Base-by-base conservation (phyloP, 345 rosid genomes). In the Populus ilicifolia region DNA sequence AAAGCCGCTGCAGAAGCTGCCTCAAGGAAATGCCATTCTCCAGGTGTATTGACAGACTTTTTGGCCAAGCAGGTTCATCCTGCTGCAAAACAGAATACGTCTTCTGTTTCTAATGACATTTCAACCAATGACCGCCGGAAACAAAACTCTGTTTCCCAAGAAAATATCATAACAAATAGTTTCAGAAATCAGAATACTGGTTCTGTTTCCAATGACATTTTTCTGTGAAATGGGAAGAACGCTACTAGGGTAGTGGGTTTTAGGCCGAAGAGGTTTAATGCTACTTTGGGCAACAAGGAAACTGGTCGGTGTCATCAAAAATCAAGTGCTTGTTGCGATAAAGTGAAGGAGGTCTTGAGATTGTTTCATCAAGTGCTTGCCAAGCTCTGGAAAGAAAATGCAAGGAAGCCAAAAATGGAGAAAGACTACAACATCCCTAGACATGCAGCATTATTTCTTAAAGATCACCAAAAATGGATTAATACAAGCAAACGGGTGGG, bases 401-500 rank as follows among this genome's bases (percentile, higher is more conserved):
- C 0, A 9, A 39, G 25, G 0, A 54, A 52, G 25, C 36, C 67
- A 27, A 38, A 1, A 8, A 12, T 36, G 13, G 10, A 74, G 29
- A 62, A 20, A 5, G n/a, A 12, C 0, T 2, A 12, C 70, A 17
- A 64, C 13, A 25, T 67, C 41, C 48, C 14, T 44, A 10, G 54
- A 17, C 5, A 23, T 27, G 78, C 75, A 0, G 82, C 80, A 1
- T 20, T 1, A 33, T 0, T 67, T 46, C 71, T 82, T 8, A 29
- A 2, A 71, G 52, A 5, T 17, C 10, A 75, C 16, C 20, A 4
- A 2, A 61, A 20, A 69, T 82, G 70, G 48, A 66, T 82, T 2
- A 67, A 82, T 33, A 54, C 44, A 56, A 16, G 12, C 4, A 75
- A 70, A n/a, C 38, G 70, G 5, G 23, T 82, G 41, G 80, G 85